These are phyloP conservation scores for Zea luxurians DNA, from an alignment of 176 grass and related monocot species.

Conservation along the genomic window DNA sequence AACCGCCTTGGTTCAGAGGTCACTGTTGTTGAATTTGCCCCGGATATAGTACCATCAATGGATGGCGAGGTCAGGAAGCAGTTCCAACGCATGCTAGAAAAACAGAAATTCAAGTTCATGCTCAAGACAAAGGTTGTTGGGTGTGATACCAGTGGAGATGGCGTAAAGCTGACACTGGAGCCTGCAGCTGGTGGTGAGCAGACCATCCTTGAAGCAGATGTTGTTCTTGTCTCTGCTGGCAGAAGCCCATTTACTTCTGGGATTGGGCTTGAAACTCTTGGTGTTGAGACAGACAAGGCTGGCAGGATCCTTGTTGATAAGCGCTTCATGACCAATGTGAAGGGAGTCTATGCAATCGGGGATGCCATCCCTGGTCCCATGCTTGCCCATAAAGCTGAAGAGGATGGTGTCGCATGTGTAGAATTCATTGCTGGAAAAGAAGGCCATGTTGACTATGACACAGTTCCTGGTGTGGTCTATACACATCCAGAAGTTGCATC, in stretches of 20 bases:
- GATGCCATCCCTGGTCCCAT: conserved; percentile 97
- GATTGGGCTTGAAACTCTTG: conserved; percentile 73
- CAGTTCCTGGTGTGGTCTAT: conserved; percentile 91
- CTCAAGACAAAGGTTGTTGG: conserved; percentile 94
- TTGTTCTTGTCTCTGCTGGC: conserved; percentile 91
- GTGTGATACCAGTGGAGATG: conserved; percentile 78
- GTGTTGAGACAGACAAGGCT: conserved; percentile 78
- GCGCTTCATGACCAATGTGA: conserved; percentile 85
- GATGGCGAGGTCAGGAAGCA: conserved; percentile 93
- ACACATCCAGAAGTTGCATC: conserved; percentile 96
- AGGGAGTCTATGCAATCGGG: conserved; percentile 90
- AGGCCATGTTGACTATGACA: conserved; percentile 93
- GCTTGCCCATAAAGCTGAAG: conserved; percentile 99
- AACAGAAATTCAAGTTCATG: conserved; percentile 99
- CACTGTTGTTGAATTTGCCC: conserved; percentile 93
- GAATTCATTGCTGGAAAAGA: conserved; percentile 96
- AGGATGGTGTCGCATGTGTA: conserved; percentile 90
- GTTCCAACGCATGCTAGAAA: conserved; percentile 97
- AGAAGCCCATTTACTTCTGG: conserved; percentile 74
- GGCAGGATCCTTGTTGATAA: conserved; percentile 87
- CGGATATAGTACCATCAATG: conserved; percentile 94
- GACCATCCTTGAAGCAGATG: conserved; percentile 78
- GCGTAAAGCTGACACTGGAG: conserved; percentile 77
- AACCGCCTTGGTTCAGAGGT: conserved; percentile 89
- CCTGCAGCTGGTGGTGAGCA: conserved; percentile 91